These are phyloP conservation scores for Paramyrothecium sp. DNA, from an alignment of 2,329 filamentous ascomycete genomes.

Conservation along the genomic window DNA sequence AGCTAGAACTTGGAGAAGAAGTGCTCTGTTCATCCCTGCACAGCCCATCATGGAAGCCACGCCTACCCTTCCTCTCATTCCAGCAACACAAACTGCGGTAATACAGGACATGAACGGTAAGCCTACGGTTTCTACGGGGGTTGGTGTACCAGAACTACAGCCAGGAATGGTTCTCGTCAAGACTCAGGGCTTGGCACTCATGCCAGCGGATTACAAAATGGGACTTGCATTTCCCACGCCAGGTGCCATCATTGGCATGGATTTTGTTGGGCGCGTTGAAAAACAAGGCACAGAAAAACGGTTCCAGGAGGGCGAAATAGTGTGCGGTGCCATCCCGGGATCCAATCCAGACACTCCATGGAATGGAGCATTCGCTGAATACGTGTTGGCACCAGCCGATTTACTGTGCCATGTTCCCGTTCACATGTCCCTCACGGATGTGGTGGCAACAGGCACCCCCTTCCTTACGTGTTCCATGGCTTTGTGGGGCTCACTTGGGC, in stretches of 20 bases:
- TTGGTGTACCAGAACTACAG: not conserved
- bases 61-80: no score
- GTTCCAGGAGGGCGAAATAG: not conserved
- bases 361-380: not conserved
- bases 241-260: not conserved
- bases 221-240: not conserved
- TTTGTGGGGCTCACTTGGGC: not conserved
- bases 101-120: not conserved
- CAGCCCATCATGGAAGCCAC: no score
- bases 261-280: not conserved
- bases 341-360: not conserved
- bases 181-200: not conserved
- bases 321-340: not conserved
- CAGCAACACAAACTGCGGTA: not conserved
- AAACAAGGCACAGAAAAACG: not conserved
- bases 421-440: not conserved
- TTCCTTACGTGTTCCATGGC: not conserved
- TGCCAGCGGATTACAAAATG: not conserved
- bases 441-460: not conserved
- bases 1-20: no score
- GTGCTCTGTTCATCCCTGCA: no score
- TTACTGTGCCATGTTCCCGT: not conserved
- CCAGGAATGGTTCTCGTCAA: not conserved
- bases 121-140: not conserved
- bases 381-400: not conserved